Base-by-base conservation (phyloP, 1,284 basidiomycete genomes). In the Waitea zeae region DNA sequence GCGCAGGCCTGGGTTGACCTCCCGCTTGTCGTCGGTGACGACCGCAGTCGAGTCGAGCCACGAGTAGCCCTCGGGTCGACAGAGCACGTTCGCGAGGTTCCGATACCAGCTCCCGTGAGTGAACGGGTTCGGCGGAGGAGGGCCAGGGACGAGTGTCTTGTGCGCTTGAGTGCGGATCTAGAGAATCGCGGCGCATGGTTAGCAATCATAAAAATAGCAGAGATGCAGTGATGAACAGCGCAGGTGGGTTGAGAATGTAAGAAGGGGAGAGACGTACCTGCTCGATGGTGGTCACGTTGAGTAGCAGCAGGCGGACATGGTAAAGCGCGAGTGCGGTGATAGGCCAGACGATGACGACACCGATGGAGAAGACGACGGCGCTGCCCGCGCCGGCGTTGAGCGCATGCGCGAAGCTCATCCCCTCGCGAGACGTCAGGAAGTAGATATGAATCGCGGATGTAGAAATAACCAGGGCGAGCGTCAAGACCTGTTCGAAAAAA, bases 201-300 rank as follows among this genome's bases (percentile, higher is more conserved):
- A 12, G 17, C n/a, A n/a, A 7, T 17, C 15, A 30, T 37, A 34
- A 38, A 33, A 33, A 36, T 7, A 26, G 22, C 22, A 26, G 22
- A 11, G 6, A 27, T 11, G 12, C 3, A 29, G 19, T 30, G 15
- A 18, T 20, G 12, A 15, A 17, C 29, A 14, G 39, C 24, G n/a
- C 9, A 26, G 7, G n/a, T 9, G n/a, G 9, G 24, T n/a, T 26
- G 24, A 7, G 24, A 26, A 26, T n/a, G 7, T 7, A 26, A 26
- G 35, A 38, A 38, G 35, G 39, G 26, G 12, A 18, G 15, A 45
- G 76, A 50, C 22, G n/a, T 47, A 86, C 82, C 68, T 89, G 86
- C 57, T 95, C 89, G 41, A 95, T 89, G 9, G 89, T 95, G 2
- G 89, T 93, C 30, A 84, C 64, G 53, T 92, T 90, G 44, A 84